Base-by-base conservation (phyloP, 2,329 filamentous ascomycete genomes). In the Exophiala spinifera region DNA sequence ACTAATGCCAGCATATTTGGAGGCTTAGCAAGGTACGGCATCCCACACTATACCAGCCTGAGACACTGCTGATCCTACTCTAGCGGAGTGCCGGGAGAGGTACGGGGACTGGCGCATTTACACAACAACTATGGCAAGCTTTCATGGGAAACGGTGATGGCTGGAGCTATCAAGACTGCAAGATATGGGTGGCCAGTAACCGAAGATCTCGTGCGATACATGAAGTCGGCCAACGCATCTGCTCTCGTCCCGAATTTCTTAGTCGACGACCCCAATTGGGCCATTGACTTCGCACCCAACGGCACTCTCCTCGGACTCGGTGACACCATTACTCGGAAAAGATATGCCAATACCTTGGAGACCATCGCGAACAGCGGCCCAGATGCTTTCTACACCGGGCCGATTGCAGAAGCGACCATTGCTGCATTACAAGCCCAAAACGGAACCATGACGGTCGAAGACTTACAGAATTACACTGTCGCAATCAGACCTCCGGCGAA, bases 201-300 rank as follows among this genome's bases (percentile, higher is more conserved):
- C 2, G 75, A 82, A 51, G 92, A 97, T 67, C 74, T 91, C 19
- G 79, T 90, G 19, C 77, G 76, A 7, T 92, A 92, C 65, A 92
- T 95, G 81, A 67, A 76, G 0, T 74, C 68, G 2, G 80, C 79
- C 1, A 75, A 75, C 53, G 68, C 66, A 67, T 61, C 61, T 2
- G 59, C 63, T 55, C 69, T 55, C 52, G 63, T 75, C 6, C 70
- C 79, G 46, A 79, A 89, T 62, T 96, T 95, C 64, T 73, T 96
- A 0, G 74, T 84, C 0, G 77, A 87, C 2, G 84, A 96, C 53
- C 84, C 87, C 0, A 81, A 83, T 3, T 97, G 90, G 87, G 89
- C 91, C 0, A 70, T 88, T 45, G 92, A 96, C 67, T 96, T 96
- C 73, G 91, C 90, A 1, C 90, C 90, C 0, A 84, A 91, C 56